These are phyloP conservation scores for Eragrostis nindensis DNA, from an alignment of 176 grass and related monocot genomes.

Conservation along the genomic window DNA sequence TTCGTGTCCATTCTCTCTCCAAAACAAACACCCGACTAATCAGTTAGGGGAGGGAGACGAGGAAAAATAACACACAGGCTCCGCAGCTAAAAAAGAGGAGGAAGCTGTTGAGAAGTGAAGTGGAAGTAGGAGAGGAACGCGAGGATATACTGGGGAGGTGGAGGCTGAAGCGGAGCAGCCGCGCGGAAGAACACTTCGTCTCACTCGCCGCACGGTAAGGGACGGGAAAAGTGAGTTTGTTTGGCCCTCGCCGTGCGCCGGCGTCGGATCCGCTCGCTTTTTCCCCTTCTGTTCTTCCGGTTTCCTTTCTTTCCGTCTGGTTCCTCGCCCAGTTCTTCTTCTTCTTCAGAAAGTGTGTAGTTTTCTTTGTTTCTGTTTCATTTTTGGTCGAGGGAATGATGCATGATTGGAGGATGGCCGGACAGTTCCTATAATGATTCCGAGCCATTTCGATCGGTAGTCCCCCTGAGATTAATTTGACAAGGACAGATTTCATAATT, in stretches of 20 bases:
- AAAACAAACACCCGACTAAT: conserved; percentile 34
- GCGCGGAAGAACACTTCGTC: conserved; percentile 38
- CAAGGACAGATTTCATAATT: conserved; percentile 19
- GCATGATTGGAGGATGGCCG: neutral
- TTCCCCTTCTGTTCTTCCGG: neutral
- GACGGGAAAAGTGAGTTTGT: neutral
- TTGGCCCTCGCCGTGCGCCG: conserved; percentile 15
- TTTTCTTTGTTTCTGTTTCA: neutral
- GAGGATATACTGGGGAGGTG: neutral
- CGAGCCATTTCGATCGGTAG: conserved; percentile 6
- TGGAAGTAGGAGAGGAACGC: neutral
- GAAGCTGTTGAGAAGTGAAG: neutral
- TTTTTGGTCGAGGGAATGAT: neutral
- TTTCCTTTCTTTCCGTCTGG: conserved; percentile 16
- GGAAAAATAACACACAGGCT: neutral
- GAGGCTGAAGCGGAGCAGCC: neutral
- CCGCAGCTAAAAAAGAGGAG: conserved; percentile 20
- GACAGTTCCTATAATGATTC: neutral
- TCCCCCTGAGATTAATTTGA: conserved; percentile 36
- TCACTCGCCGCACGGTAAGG: conserved; percentile 6
- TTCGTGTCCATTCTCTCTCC: conserved; percentile 45
- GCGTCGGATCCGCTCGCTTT: conserved; percentile 36
- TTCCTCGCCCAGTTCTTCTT: conserved; percentile 21
- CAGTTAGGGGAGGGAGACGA: conserved; percentile 19
- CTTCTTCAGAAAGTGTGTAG: neutral